phyloP scores from a whole-genome alignment of 2,329 filamentous ascomycete genomes.

The Dactylellina leptospora region DNA sequence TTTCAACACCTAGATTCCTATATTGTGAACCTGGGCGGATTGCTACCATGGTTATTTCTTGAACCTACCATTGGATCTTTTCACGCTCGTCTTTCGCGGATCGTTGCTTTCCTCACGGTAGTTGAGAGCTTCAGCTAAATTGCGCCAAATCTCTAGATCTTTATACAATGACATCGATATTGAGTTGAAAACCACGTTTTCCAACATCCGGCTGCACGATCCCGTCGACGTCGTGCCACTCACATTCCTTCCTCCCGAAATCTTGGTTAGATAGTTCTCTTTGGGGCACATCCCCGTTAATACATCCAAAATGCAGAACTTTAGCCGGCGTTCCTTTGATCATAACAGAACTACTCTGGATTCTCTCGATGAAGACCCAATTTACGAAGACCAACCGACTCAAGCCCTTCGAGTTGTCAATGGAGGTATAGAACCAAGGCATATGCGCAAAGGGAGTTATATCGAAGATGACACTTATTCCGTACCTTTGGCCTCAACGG shows the following conservation, averaged over 20 bases:
- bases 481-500: conserved; percentile 29
- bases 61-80: conserved; percentile 12
- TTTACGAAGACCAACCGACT: conserved; percentile 41
- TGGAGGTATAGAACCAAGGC: conserved; percentile 45
- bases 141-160: conserved; percentile 13
- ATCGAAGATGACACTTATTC: conserved; percentile 41
- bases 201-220: conserved; percentile 45
- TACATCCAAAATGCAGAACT: conserved; percentile 45
- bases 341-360: conserved; percentile 35
- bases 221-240: conserved; percentile 44
- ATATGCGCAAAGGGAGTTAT: conserved; percentile 50
- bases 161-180: conserved; percentile 51
- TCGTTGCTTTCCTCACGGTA: background rate
- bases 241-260: conserved; percentile 17
- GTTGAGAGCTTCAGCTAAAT: conserved; percentile 24
- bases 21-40: conserved; percentile 18
- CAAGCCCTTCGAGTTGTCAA: conserved; percentile 41
- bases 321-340: conserved; percentile 43
- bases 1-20: conserved; percentile 39
- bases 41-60: conserved; percentile 19
- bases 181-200: conserved; percentile 48
- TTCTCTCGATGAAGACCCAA: conserved; percentile 39
- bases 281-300: conserved; percentile 9
- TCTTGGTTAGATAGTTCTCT: conserved; percentile 20
- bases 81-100: background rate